Conservation (phyloP, 2,329 filamentous ascomycete genomes). For the Fusarium pseudograminearum region DNA sequence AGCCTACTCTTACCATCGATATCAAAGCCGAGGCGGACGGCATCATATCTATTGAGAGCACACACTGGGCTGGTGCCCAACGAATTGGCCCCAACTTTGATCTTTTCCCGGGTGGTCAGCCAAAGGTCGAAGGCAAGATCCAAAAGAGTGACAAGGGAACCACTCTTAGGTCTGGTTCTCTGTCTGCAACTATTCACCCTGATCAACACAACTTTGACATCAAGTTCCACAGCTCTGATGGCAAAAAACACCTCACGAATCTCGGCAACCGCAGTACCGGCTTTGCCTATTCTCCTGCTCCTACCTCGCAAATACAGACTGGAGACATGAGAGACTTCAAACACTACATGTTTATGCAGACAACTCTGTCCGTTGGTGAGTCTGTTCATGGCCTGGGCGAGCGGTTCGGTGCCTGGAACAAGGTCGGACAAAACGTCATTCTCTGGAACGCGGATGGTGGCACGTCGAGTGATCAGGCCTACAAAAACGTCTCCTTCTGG, state of each 20-base stretch:
- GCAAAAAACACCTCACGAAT: conserved; percentile 53
- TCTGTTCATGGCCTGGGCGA: conserved; percentile 81
- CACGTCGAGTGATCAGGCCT: conserved; percentile 76
- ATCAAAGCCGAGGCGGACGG: conserved; percentile 55
- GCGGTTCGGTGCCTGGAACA: conserved; percentile 81
- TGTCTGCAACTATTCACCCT: conserved; percentile 53
- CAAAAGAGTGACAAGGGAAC: conserved; percentile 52
- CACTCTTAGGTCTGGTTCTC: conserved; percentile 52
- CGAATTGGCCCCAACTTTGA: conserved; percentile 56
- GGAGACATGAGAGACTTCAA: conserved; percentile 58
- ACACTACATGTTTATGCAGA: conserved; percentile 70
- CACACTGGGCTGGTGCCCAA: conserved; percentile 55
- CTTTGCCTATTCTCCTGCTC: conserved; percentile 53
- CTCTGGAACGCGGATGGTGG: conserved; percentile 75
- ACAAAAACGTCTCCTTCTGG: conserved; percentile 79
- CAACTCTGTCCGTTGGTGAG: conserved; percentile 69
- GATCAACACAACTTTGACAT: conserved; percentile 55
- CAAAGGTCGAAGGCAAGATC: conserved; percentile 47
- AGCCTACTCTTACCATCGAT: conserved; percentile 62
- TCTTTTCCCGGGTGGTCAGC: conserved; percentile 54
- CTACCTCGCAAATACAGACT: conserved; percentile 52
- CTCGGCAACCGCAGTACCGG: conserved; percentile 56
- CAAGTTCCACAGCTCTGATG: conserved; percentile 54
- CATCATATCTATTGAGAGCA: conserved; percentile 56
- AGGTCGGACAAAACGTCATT: conserved; percentile 76